These are phyloP conservation scores for Cymbomonas tetramitiformis DNA, from an alignment of 139 green algal species.

Conservation along the genomic window DNA sequence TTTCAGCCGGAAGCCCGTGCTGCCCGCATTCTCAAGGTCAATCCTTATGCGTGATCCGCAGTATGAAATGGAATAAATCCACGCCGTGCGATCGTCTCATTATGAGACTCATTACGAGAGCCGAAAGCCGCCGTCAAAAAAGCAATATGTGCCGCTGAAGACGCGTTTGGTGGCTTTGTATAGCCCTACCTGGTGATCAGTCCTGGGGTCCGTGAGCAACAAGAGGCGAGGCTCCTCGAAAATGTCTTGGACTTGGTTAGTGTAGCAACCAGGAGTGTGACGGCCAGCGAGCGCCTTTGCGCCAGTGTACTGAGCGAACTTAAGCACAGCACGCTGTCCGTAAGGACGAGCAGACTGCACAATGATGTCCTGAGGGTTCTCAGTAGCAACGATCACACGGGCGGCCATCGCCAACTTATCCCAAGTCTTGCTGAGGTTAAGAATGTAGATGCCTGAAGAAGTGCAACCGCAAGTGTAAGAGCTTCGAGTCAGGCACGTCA, in stretches of 20 bases:
- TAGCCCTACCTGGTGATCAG: slow-evolving; percentile 31
- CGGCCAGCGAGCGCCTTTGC: slow-evolving; percentile 79
- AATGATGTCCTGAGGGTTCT: slow-evolving; percentile 73
- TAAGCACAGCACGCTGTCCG: slow-evolving; percentile 88
- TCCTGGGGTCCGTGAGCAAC: slow-evolving; percentile 83
- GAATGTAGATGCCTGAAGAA: slow-evolving; percentile 72
- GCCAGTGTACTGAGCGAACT: slow-evolving; percentile 95
- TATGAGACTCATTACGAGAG: neutral
- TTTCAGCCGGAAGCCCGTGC: too few relatives aligned
- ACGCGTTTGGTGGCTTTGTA: neutral
- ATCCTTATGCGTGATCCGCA: too few relatives aligned
- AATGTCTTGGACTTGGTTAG: slow-evolving; percentile 93
- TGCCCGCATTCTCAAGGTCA: too few relatives aligned
- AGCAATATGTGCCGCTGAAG: neutral
- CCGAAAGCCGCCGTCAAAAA: neutral
- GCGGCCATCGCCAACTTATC: slow-evolving; percentile 97
- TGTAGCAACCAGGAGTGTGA: slow-evolving; percentile 98
- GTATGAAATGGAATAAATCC: too few relatives aligned
- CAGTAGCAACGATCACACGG: slow-evolving; percentile 91
- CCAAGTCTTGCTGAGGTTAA: slow-evolving; percentile 97
- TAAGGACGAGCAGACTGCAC: slow-evolving; percentile 40
- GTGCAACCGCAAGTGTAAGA: neutral
- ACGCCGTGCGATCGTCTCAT: neutral
- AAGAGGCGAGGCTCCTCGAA: slow-evolving; percentile 95
- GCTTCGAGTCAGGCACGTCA: neutral